phyloP scores from a whole-genome alignment of 2,329 filamentous ascomycete species.

The Fusarium sarcochroum region DNA sequence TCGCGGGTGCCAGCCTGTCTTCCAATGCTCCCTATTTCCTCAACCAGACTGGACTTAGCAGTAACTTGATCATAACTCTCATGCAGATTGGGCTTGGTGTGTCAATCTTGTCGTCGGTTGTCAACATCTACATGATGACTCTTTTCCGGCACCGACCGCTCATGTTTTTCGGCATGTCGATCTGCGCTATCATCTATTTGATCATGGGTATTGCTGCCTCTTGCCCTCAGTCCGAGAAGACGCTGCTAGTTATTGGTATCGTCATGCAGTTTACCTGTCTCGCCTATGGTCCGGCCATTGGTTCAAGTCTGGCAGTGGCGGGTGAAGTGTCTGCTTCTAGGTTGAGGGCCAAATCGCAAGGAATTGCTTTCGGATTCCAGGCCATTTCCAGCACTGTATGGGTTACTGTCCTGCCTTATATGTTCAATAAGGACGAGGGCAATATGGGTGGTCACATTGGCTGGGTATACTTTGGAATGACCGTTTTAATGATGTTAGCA shows the following conservation, averaged over 20 bases:
- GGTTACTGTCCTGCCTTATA: conserved; percentile 13
- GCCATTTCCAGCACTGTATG: conserved; percentile 11
- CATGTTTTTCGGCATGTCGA: conserved; percentile 18
- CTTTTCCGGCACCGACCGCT: conserved; percentile 19
- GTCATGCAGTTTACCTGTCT: conserved; percentile 6
- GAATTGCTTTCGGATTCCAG: conserved; percentile 16
- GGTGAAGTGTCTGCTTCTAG: conserved; percentile 21
- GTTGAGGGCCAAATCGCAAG: conserved; percentile 13
- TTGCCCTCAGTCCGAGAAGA: conserved; percentile 11
- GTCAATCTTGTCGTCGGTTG: conserved; percentile 5
- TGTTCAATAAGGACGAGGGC: conserved; percentile 22
- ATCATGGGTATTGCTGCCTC: conserved; percentile 13
- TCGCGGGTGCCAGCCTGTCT: conserved; percentile 4
- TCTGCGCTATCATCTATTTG: conserved; percentile 19
- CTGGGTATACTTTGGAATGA: conserved; percentile 18
- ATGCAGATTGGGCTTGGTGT: conserved; percentile 22
- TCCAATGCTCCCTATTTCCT: conserved; percentile 24
- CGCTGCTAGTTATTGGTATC: conserved; percentile 2
- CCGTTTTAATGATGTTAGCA: conserved; percentile 1
- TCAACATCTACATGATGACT: conserved; percentile 30
- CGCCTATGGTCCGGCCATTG: conserved; percentile 10
- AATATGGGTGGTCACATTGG: conserved; percentile 21
- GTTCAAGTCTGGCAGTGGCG: conserved; percentile 15
- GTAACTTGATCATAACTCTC: conserved; percentile 6
- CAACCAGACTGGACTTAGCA: conserved; percentile 3